Evolutionary conservation across 176 grass and related monocot species (phyloP), one percentile per base, ranked within the genome.

Genomic region (Oryza glumipatula): DNA sequence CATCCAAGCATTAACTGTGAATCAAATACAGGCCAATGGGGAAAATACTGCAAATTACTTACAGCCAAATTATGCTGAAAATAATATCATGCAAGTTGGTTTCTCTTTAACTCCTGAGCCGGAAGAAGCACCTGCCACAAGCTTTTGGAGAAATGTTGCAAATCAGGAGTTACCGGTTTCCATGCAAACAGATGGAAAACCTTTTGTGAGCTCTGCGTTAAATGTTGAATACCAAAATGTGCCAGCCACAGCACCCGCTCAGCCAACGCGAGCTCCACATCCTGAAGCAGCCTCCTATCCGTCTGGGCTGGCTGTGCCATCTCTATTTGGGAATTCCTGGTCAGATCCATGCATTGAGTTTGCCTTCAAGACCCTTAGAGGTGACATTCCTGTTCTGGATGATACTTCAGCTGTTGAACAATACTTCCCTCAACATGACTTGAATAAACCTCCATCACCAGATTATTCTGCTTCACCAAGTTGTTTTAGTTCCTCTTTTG

Each of bases 301-400:
- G 56, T 77, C 84, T 19, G 74, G 77, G 24, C 58, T 76, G 14
- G 19, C 21, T 14, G 33, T 91, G 71, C 15, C 84, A 61, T 87
- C 87, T 9, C 17, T 61, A 7, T 94, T 94, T 80, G 89, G 92
- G 79, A 77, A 87, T 79, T 10, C 74, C 11, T 94, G 92, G 92
- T 70, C 88, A 69, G 92, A 94, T 68, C 92, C 92, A 9, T 94
- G 92, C 72, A 84, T 94, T 23, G 88, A 94, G 73, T 94, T 94
- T 64, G 92, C 92, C 49, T 94, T 94, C 72, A 91, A 86, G 80
- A 94, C 88, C 22, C 88, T 94, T 61, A 94, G 79, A 64, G 88
- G 92, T 8, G 92, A 94, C 70, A 88, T 94, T 69, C 88, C 88
- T 45, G 68, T 88, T 67, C 46, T 86, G 28, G 88, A 91, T 15